Evolutionary conservation across 768 basidiomycete species (phyloP), one percentile per base, ranked within the genome.

Genomic region (Mycena amicta): DNA sequence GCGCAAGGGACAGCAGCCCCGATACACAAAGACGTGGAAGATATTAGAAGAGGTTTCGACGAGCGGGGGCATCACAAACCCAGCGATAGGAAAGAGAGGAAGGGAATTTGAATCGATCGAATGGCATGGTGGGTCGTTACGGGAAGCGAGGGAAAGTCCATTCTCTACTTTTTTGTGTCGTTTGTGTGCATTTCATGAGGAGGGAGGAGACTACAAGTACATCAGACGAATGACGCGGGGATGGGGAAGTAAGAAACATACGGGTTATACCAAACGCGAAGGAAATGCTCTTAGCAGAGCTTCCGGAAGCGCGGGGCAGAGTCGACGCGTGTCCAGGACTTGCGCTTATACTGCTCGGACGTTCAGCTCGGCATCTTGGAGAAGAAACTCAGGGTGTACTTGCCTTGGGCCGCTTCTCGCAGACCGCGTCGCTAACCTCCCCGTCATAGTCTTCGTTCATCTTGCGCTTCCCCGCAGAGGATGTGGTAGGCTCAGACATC

Each of bases 341-440:
- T 68, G 52, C 67, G 65, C 55, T 45, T 13, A 50, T 39, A 29
- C 26, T 26, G 47, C 8, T n/a, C 30, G 5, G 18, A 53, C 6
- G 22, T 5, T 15, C 13, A 23, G 8, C 22, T 15, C 22, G 8
- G 6, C 15, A 16, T 13, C 43, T 45, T 23, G 43, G 43, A 16
- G 47, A 23, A 46, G 13, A 43, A 23, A 23, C 28, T 47, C 29
- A 45, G 12, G 15, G 39, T 22, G 18, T 41, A 52, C 62, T 27
- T 50, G 75, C 77, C 70, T 73, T 79, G n/a, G 75, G 72, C 30
- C 77, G 73, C 59, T 79, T 81, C 59, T 75, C 77, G 27, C 62
- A 56, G 26, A 28, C 31, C 37, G 6, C 16, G 33, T 40, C 28
- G n/a, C n/a, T n/a, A 5, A 27, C 43, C 39, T 52, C 54, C 28